Conservation (phyloP, 768 basidiomycete genomes). For the Leucocoprinus sp. region DNA sequence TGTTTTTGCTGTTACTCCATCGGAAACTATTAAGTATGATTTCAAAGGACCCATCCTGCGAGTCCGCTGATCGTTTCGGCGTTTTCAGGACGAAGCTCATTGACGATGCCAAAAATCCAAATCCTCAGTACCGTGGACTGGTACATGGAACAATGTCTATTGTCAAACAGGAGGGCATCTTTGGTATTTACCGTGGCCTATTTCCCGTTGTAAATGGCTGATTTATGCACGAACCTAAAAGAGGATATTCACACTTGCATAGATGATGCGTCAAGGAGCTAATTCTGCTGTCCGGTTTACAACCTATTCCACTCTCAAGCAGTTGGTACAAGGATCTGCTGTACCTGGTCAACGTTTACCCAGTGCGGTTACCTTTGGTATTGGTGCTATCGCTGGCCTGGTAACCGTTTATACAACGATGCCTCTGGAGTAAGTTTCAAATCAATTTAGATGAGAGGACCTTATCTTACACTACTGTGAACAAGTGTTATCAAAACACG, state of each 20-base stretch:
- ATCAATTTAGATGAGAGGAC: background rate
- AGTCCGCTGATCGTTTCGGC: background rate
- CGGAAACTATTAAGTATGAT: conserved; percentile 97
- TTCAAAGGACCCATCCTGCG: conserved; percentile 5
- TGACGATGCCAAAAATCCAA: conserved; percentile 81
- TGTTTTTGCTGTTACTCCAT: conserved; percentile 90
- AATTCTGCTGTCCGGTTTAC: conserved; percentile 97
- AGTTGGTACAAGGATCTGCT: conserved; percentile 79
- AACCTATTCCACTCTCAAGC: conserved; percentile 90
- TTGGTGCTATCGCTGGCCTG: conserved; percentile 88
- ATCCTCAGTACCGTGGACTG: conserved; percentile 81
- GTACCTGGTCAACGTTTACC: conserved; percentile 82
- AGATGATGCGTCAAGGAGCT: conserved; percentile 98
- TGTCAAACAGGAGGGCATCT: conserved; percentile 75
- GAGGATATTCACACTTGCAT: background rate
- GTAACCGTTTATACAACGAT: conserved; percentile 92
- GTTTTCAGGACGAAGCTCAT: conserved; percentile 87
- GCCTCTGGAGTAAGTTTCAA: conserved; percentile 59
- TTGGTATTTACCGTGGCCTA: conserved; percentile 82
- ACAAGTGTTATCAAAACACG: conserved; percentile 93
- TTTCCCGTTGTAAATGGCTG: conserved; percentile 75
- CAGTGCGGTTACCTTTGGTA: conserved; percentile 83
- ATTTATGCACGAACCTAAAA: background rate
- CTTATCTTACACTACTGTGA: conserved; percentile 3
- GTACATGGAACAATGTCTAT: conserved; percentile 80